Conservation (phyloP, 2,329 filamentous ascomycete species). For the Sclerotinia subarctica region DNA sequence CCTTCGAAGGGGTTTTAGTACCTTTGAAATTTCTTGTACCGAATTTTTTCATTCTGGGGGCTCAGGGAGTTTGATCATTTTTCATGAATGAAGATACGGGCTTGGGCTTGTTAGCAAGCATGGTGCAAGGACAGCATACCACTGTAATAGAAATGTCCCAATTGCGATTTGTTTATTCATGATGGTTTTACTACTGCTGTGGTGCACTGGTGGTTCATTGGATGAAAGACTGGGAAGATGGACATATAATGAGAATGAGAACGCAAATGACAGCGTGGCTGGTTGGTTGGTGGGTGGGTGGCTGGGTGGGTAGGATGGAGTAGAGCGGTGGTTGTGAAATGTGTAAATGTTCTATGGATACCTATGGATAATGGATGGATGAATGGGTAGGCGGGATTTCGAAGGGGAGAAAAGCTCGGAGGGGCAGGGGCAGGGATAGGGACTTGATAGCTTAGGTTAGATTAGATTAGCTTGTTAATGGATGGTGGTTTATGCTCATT, state of each 20-base stretch:
- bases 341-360: constrained; percentile 3
- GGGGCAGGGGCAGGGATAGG: no score
- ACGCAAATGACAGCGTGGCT: constrained; percentile 17
- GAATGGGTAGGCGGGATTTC: background rate
- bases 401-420: background rate
- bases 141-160: constrained; percentile 36
- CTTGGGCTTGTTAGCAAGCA: constrained; percentile 25
- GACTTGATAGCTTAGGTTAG: background rate
- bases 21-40: constrained; percentile 31
- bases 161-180: constrained; percentile 23
- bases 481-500: background rate
- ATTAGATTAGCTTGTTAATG: background rate
- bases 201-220: constrained; percentile 3
- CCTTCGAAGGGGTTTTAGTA: constrained; percentile 10
- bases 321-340: background rate
- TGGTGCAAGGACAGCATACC: constrained; percentile 23
- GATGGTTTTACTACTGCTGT: constrained; percentile 8
- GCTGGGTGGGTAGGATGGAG: constrained; percentile 18
- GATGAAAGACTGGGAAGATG: constrained; percentile 10
- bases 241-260: constrained; percentile 25
- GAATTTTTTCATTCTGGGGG: constrained; percentile 23
- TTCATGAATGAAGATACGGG: constrained; percentile 17
- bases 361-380: background rate
- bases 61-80: constrained; percentile 15
- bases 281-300: no score